Conservation (phyloP, 768 basidiomycete species). For the Lactarius trivialis region DNA sequence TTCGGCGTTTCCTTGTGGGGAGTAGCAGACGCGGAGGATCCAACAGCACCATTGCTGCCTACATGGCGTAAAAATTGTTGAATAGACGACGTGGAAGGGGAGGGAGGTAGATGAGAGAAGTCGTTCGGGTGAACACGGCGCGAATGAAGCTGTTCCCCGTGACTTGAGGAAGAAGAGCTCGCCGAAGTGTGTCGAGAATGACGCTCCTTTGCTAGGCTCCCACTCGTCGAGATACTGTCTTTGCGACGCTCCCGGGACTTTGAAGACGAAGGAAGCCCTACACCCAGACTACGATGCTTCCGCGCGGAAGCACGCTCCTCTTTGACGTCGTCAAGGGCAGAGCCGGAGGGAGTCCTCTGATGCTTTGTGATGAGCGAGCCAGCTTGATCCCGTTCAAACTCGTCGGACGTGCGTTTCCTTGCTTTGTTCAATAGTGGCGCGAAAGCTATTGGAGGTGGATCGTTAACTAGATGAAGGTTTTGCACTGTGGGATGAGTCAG, state of each 20-base stretch:
- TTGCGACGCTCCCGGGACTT: slow-evolving; percentile 38
- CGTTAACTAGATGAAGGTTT: background rate
- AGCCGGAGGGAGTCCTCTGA: slow-evolving; percentile 18
- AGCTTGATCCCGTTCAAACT: slow-evolving; percentile 29
- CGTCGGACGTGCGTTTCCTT: slow-evolving; percentile 31
- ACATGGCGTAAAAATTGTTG: slow-evolving; percentile 70
- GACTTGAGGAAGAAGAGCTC: slow-evolving; percentile 60
- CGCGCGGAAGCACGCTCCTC: slow-evolving; percentile 18
- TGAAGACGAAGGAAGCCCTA: slow-evolving; percentile 27
- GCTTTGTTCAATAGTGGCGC: slow-evolving; percentile 22
- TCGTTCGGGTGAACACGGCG: slow-evolving; percentile 67
- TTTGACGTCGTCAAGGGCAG: slow-evolving; percentile 40
- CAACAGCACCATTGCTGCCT: slow-evolving; percentile 35
- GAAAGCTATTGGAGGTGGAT: slow-evolving; percentile 20
- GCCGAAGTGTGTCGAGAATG: slow-evolving; percentile 65
- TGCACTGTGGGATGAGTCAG: background rate
- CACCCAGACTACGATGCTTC: slow-evolving; percentile 23
- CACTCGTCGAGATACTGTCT: slow-evolving; percentile 29
- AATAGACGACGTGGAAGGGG: slow-evolving; percentile 85
- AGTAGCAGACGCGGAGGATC: slow-evolving; percentile 33
- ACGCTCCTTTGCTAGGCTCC: slow-evolving; percentile 21
- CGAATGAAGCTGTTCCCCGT: slow-evolving; percentile 40
- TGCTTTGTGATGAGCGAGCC: slow-evolving; percentile 22
- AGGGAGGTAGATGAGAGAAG: slow-evolving; percentile 86
- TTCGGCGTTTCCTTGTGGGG: slow-evolving; percentile 35